Evolutionary conservation across 23 red algal species (phyloP), one percentile per base, ranked within the genome.

Genomic region (Cyanidiococcus yangmingshanensis): DNA sequence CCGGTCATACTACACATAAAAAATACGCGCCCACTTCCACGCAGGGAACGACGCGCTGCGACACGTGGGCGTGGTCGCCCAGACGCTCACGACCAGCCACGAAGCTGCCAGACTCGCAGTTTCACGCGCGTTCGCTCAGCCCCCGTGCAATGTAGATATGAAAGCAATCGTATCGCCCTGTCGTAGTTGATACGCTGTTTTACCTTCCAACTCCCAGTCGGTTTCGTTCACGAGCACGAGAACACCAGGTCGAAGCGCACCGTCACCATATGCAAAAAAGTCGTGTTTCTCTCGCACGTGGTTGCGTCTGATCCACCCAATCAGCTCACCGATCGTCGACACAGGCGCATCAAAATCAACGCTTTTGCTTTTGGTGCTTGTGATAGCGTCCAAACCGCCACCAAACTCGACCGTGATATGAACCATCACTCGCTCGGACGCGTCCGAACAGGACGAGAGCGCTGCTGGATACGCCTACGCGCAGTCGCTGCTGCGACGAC

Each of bases 61-160:
- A n/a, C n/a, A n/a, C n/a, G n/a, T n/a, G n/a, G n/a, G n/a, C n/a
- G n/a, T n/a, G n/a, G n/a, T n/a, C n/a, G n/a, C n/a, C n/a, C n/a
- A n/a, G n/a, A n/a, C n/a, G n/a, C n/a, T n/a, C n/a, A n/a, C n/a
- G n/a, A n/a, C n/a, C n/a, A n/a, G n/a, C n/a, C n/a, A n/a, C n/a
- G n/a, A n/a, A n/a, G n/a, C n/a, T n/a, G n/a, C n/a, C n/a, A n/a
- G n/a, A n/a, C n/a, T n/a, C n/a, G n/a, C n/a, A n/a, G n/a, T n/a
- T n/a, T n/a, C n/a, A n/a, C n/a, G n/a, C n/a, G n/a, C n/a, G n/a
- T n/a, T n/a, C n/a, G n/a, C n/a, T 88, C 58, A 98, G 36, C 94
- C 94, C 21, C 94, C 94, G 81, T 98, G 94, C 30, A 98, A 71
- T 35, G 94, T 98, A 24, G 94, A 98, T 59, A 98, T 98, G 79